Conservation (phyloP, 768 basidiomycete genomes). For the Kwoniella heveanensis region DNA sequence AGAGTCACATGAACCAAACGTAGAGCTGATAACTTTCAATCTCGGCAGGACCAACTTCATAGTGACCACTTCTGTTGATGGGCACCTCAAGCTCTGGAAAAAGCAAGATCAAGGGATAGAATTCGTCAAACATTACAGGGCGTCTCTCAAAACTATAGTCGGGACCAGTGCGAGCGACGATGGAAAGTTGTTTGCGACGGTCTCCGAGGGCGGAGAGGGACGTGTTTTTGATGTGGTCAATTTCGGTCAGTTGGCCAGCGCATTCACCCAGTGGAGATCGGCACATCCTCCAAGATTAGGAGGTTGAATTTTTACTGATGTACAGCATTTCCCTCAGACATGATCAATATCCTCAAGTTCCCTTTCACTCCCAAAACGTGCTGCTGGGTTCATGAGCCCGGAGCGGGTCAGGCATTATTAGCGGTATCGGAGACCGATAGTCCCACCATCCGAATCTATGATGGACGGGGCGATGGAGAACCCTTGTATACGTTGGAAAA, state of each 20-base stretch:
- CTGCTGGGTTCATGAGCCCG: conserved; percentile 91
- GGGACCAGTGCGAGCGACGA: conserved; percentile 85
- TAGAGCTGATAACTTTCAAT: no score
- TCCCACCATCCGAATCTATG: conserved; percentile 82
- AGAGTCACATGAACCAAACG: no score
- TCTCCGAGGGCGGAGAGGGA: conserved; percentile 86
- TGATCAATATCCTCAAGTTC: conserved; percentile 97
- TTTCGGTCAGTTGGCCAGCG: conserved; percentile 74
- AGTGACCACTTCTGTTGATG: conserved; percentile 91
- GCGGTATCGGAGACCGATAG: conserved; percentile 84
- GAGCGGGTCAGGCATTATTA: conserved; percentile 81
- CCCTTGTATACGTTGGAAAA: conserved; percentile 75
- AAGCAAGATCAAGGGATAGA: conserved; percentile 94
- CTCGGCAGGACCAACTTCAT: conserved; percentile 79
- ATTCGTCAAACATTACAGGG: conserved; percentile 97
- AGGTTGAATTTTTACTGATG: no score
- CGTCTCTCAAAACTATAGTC: conserved; percentile 77
- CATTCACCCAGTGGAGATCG: no score
- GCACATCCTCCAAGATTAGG: no score
- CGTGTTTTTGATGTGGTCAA: conserved; percentile 98
- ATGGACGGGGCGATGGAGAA: conserved; percentile 80
- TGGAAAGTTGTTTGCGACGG: conserved; percentile 85
- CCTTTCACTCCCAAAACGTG: conserved; percentile 82
- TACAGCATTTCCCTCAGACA: conserved; percentile 65
- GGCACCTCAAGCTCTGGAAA: conserved; percentile 98